Evolutionary conservation across 208 protist species (phyloP).

Genomic region (Trypanosoma caninum): DNA sequence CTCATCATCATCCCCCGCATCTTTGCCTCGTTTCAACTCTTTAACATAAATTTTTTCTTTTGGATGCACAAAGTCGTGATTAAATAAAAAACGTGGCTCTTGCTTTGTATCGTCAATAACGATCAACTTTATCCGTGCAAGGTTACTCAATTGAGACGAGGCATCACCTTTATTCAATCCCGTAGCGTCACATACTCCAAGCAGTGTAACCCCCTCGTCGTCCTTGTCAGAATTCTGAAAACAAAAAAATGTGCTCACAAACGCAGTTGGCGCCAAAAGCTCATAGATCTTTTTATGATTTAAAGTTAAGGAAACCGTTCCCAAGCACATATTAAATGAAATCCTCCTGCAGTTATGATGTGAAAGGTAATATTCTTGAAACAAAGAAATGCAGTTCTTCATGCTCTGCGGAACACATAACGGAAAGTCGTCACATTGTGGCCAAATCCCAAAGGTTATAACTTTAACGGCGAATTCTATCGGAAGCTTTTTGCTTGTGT

Average conservation of each 20-base stretch:
- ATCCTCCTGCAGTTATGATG: slow-evolving; percentile 74
- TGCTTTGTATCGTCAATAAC: not conserved
- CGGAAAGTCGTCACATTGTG: slow-evolving; percentile 37
- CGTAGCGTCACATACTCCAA: slow-evolving; percentile 15
- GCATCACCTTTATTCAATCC: slow-evolving; percentile 11
- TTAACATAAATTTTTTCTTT: slow-evolving; percentile 21
- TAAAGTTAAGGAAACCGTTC: slow-evolving; percentile 59
- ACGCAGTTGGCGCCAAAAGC: slow-evolving; percentile 61
- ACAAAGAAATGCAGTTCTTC: slow-evolving; percentile 47
- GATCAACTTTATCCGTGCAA: slow-evolving; percentile 18
- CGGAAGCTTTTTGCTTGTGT: slow-evolving; percentile 21
- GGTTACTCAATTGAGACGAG: slow-evolving; percentile 17
- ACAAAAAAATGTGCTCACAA: slow-evolving; percentile 57
- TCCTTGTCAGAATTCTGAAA: slow-evolving; percentile 19
- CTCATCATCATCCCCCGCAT: slow-evolving; percentile 1
- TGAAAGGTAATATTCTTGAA: slow-evolving; percentile 53
- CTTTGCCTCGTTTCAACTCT: slow-evolving; percentile 12
- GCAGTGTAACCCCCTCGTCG: slow-evolving; percentile 7
- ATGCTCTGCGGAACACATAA: slow-evolving; percentile 46
- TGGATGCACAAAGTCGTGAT: slow-evolving; percentile 19
- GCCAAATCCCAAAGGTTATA: slow-evolving; percentile 67
- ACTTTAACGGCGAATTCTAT: slow-evolving; percentile 58
- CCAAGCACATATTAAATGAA: slow-evolving; percentile 58
- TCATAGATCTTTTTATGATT: slow-evolving; percentile 37
- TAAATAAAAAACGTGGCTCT: slow-evolving; percentile 16